phyloP scores from a whole-genome alignment of 2,329 filamentous ascomycete species.

The Sporothrix phasma region DNA sequence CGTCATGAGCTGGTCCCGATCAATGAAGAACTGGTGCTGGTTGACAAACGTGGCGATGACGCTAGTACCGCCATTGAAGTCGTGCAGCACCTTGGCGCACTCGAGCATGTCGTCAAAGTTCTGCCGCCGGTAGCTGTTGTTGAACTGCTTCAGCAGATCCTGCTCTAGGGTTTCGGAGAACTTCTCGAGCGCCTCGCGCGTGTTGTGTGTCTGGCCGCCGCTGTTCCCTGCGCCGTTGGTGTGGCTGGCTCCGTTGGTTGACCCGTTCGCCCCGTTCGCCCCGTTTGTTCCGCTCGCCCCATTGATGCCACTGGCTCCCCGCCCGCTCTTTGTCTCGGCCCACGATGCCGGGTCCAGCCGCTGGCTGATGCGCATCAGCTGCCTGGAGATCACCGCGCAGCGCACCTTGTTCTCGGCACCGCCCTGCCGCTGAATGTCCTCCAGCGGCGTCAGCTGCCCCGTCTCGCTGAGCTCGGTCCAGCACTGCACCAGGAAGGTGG shows the following conservation, averaged over 20 bases:
- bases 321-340: constrained; percentile 49
- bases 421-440: constrained; percentile 77
- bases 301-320: constrained; percentile 20
- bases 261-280: constrained; percentile 31
- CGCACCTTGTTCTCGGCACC: constrained; percentile 86
- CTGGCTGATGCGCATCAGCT: constrained; percentile 89
- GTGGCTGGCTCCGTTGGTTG: constrained; percentile 27
- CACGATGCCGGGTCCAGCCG: constrained; percentile 72
- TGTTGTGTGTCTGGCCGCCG: constrained; percentile 49
- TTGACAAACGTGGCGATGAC: constrained; percentile 96
- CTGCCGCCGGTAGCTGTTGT: constrained; percentile 88
- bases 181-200: constrained; percentile 86
- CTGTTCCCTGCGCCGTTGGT: constrained; percentile 26
- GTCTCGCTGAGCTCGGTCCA: constrained; percentile 92
- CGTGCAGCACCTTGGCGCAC: constrained; percentile 83
- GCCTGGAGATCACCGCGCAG: constrained; percentile 86
- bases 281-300: constrained; percentile 18
- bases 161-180: constrained; percentile 94
- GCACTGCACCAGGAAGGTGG: constrained; percentile 90
- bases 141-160: constrained; percentile 89
- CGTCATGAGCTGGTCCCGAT: constrained; percentile 80
- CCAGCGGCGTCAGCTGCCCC: constrained; percentile 74
- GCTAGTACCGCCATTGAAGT: constrained; percentile 92
- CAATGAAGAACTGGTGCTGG: constrained; percentile 98
- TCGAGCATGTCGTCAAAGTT: constrained; percentile 98